Base-by-base conservation (phyloP, 495 filamentous ascomycete genomes). In the Aspergillus cavernicola region DNA sequence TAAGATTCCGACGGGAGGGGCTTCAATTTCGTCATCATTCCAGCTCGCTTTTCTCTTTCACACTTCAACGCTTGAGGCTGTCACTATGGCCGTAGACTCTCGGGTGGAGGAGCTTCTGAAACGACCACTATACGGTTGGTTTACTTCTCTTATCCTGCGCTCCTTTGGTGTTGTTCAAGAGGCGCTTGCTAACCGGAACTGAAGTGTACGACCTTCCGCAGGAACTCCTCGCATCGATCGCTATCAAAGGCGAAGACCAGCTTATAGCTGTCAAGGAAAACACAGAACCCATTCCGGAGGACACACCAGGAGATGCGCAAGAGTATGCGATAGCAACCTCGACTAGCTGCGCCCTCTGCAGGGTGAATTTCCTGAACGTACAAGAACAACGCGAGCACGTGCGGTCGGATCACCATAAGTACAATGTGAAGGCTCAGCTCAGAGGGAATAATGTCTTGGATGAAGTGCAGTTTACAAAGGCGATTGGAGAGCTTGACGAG, bases 391-490 rank as follows among this genome's bases (percentile, higher is more conserved):
- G 88, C 38, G 77, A 80, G 46, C 93, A 98, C 73, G 83, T 88
- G 22, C 85, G 86, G 48, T 95, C 92, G n/a, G 93, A 98, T 66
- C 77, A 92, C 40, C 93, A 98, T 68, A 79, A 86, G 49, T 97
- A 96, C 68, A 98, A 98, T 65, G 66, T 97, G 42, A 97, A 96
- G 67, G 89, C 88, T 63, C 92, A 88, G 71, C 68, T 96, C 29
- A 79, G 85, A 47, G 89, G 88, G 0, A 77, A 74, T 39, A 75
- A 73, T 10, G 72, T 84, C 0, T 84, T 96, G 1, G 78, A 81
- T 10, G 93, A 97, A 52, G 58, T 60, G 10, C 87, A 96, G 38
- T 97, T 97, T 50, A 86, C 89, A 59, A 87, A 85, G 62, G 79
- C 97, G 11, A 73, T 97, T 10, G 89, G 84, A 15, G 82, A 90